Conservation (phyloP, 106 monocot species). For the Posidonia australis region DNA sequence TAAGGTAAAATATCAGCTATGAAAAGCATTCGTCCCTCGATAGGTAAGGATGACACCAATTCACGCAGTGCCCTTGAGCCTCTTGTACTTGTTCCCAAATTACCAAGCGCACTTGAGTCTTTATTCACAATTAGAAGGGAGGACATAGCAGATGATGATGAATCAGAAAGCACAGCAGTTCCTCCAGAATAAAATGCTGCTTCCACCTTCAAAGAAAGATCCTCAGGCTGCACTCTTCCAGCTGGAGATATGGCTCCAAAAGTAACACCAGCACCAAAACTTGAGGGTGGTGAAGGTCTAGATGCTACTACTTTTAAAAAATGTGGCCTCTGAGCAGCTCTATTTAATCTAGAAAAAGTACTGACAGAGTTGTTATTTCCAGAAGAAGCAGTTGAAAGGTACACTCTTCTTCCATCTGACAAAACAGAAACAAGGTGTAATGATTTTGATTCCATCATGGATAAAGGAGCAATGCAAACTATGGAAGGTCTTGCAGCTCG, state of each 20-base stretch:
- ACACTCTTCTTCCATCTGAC: slow-evolving; percentile 95
- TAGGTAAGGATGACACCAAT: slow-evolving; percentile 58
- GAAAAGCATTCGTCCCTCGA: slow-evolving; percentile 89
- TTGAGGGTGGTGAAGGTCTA: slow-evolving; percentile 83
- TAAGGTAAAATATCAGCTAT: slow-evolving; percentile 66
- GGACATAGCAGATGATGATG: slow-evolving; percentile 38
- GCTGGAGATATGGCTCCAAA: slow-evolving; percentile 54
- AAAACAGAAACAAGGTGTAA: slow-evolving; percentile 71
- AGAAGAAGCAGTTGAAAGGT: slow-evolving; percentile 66
- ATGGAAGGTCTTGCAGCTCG: slow-evolving; percentile 61
- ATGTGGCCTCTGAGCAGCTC: slow-evolving; percentile 43
- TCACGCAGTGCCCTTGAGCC: slow-evolving; percentile 74
- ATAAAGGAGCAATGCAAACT: slow-evolving; percentile 61
- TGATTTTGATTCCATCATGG: slow-evolving; percentile 73
- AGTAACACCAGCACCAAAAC: slow-evolving; percentile 45
- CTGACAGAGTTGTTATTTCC: slow-evolving; percentile 35
- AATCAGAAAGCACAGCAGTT: slow-evolving; percentile 72
- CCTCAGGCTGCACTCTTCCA: slow-evolving; percentile 58
- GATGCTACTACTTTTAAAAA: slow-evolving; percentile 87
- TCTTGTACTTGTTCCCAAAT: slow-evolving; percentile 46
- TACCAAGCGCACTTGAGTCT: slow-evolving; percentile 62
- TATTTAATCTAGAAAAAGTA: slow-evolving; percentile 35
- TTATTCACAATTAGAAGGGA: slow-evolving; percentile 70
- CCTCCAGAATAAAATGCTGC: slow-evolving; percentile 76
- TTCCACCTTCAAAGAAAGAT: slow-evolving; percentile 79